Evolutionary conservation across 352 stramenopile species (phyloP), one percentile per base, ranked within the genome.

Genomic region (Pythium sp.): DNA sequence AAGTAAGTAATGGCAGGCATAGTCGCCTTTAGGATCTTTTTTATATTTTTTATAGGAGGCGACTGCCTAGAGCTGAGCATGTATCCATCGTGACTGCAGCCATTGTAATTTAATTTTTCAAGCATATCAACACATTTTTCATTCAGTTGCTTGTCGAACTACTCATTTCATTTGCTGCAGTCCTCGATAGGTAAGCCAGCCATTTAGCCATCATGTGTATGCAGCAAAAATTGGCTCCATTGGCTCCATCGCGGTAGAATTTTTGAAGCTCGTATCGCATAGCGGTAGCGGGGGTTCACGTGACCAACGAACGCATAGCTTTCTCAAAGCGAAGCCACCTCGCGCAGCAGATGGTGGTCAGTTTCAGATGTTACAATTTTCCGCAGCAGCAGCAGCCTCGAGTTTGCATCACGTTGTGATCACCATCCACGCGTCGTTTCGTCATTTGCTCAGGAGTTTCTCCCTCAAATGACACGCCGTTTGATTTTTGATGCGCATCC

Each of bases 181-280:
- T 22, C 22, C 34, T 41, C 28, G 18, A 4, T 20, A 11, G 54
- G 3, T 20, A 28, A 34, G 53, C 2, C 26, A 22, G 26, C 53
- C 53, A 9, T 22, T 36, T 58, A 58, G 24, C 53, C 53, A 38
- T 38, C 54, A 59, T 41, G 43, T 24, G 43, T n/a, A 24, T n/a
- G 18, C 43, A 24, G 43, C 1, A 51, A 51, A 22, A 22, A 51
- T 58, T 38, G 53, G 15, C 2, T 8, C 12, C 9, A 57, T 57
- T 41, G 36, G 36, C 11, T 7, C 15, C 54, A 24, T 32, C 28
- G 54, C 8, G 32, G 15, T 26, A 34, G 54, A 34, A 59, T 36
- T 59, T 26, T 59, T 43, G 28, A 0, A 26, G 54, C 24, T 59
- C 54, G 54, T 59, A 59, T 59, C 54, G 54, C 54, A 59, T 59